These are phyloP conservation scores for Skeletonema costatum DNA, from an alignment of 108 stramenopile genomes.

Conservation along the genomic window DNA sequence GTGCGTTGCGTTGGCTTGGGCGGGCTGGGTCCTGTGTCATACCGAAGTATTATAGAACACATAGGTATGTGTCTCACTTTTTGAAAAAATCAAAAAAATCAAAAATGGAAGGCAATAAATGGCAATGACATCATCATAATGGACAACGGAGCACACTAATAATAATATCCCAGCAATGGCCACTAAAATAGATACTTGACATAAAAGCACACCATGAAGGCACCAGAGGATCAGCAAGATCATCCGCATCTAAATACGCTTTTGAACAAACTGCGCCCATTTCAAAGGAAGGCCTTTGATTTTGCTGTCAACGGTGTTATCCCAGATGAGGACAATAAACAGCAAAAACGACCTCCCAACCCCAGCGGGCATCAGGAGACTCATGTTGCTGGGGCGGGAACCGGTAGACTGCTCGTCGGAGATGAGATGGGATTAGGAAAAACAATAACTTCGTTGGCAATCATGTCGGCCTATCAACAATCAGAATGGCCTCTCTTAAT, in stretches of 20 bases:
- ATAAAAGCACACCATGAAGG: neutral
- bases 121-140: no score
- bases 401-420: conserved; percentile 80
- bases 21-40: no score
- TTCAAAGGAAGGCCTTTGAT: conserved; percentile 67
- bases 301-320: conserved; percentile 57
- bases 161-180: no score
- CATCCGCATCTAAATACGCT: conserved; percentile 30
- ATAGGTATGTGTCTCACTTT: no score
- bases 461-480: conserved; percentile 63
- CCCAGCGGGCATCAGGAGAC: neutral
- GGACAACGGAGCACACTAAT: no score
- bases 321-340: neutral
- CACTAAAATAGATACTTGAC: no score
- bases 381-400: conserved; percentile 37
- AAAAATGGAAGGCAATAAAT: no score
- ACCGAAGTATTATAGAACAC: no score
- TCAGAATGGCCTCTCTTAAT: conserved; percentile 91
- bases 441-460: conserved; percentile 83
- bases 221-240: neutral
- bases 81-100: no score
- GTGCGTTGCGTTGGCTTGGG: no score
- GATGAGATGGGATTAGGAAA: conserved; percentile 97
- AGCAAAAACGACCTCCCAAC: neutral
- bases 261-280: conserved; percentile 60